Percentiles rank a stretch among this genome's conserved stretches.
phyloP scores from a whole-genome alignment of 305 asterid genomes.

The Solanum hybrid region DNA sequence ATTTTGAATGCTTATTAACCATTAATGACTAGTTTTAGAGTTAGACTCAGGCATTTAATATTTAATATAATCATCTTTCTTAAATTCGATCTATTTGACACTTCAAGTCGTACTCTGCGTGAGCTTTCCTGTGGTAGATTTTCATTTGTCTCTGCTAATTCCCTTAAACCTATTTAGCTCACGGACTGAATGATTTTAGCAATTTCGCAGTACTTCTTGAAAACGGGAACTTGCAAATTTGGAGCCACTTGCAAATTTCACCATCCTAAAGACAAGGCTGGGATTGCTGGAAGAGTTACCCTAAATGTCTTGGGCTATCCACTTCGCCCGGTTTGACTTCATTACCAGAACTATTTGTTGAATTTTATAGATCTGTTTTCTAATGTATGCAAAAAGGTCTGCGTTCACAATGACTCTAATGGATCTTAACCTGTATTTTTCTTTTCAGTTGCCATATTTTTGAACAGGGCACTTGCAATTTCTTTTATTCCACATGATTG shows the following conservation, averaged over 20 bases:
- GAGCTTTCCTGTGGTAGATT: background rate
- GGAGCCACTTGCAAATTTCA: slow-evolving; percentile 96
- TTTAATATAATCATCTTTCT: background rate
- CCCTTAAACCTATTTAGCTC: background rate
- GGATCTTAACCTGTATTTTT: background rate
- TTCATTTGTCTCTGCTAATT: background rate
- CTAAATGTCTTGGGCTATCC: slow-evolving; percentile 91
- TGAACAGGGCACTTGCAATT: background rate
- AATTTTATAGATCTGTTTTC: background rate
- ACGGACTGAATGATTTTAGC: background rate
- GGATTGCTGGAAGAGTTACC: slow-evolving; percentile 77
- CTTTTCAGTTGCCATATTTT: background rate
- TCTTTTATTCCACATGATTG: background rate
- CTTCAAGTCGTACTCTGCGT: background rate
- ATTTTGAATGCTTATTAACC: background rate
- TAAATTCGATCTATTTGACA: background rate
- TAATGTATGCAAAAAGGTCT: background rate
- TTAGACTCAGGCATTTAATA: background rate
- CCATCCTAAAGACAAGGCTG: slow-evolving; percentile 96
- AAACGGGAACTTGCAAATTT: slow-evolving; percentile 96
- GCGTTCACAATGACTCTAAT: background rate
- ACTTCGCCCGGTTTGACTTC: slow-evolving; percentile 68
- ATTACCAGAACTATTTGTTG: background rate
- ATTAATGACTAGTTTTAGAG: background rate
- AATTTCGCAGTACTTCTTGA: slow-evolving; percentile 65